A percentile compares a stretch with the other conserved stretches of the same genome.
Conservation (phyloP, 2,329 filamentous ascomycete species). For the Cladophialophora carrionii region DNA sequence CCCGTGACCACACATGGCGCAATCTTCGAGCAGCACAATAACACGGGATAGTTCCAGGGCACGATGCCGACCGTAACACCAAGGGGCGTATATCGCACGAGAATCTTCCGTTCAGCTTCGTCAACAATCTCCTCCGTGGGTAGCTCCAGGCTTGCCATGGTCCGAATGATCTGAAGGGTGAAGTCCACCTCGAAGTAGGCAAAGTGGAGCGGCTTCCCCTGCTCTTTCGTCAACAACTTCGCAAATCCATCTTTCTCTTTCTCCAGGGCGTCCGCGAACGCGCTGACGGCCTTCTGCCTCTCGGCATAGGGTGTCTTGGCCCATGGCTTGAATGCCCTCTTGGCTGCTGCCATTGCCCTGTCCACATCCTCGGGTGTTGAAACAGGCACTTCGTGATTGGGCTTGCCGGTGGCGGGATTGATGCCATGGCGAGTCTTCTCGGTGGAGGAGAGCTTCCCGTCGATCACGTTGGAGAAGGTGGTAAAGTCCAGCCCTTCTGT, state of each 20-base stretch:
- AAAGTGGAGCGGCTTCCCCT: conserved; percentile 45
- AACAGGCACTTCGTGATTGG: conserved; percentile 57
- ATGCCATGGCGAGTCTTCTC: conserved; percentile 53
- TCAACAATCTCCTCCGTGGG: conserved; percentile 24
- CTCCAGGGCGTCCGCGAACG: conserved; percentile 45
- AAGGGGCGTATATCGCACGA: conserved; percentile 44
- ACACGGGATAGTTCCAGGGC: conserved; percentile 61
- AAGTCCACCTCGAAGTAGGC: conserved; percentile 27
- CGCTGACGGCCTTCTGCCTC: conserved; percentile 42
- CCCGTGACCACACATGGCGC: conserved; percentile 55
- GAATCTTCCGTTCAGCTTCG: conserved; percentile 41
- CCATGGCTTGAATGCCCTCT: conserved; percentile 55
- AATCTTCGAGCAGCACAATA: conserved; percentile 55
- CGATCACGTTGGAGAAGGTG: conserved; percentile 58
- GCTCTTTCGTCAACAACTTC: conserved; percentile 48
- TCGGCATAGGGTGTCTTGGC: conserved; percentile 44
- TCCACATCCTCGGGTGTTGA: conserved; percentile 55
- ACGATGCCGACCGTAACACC: conserved; percentile 58
- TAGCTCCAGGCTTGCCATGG: conserved; percentile 23
- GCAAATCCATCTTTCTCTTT: conserved; percentile 45
- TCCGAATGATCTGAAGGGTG: conserved; percentile 23
- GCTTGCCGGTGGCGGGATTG: conserved; percentile 56
- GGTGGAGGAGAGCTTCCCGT: conserved; percentile 53
- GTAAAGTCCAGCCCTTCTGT: conserved; percentile 40
- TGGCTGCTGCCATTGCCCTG: conserved; percentile 53